These are phyloP conservation scores for Gonapodya prolifera DNA, from an alignment of 192 early-diverging fungal species.

Conservation along the genomic window DNA sequence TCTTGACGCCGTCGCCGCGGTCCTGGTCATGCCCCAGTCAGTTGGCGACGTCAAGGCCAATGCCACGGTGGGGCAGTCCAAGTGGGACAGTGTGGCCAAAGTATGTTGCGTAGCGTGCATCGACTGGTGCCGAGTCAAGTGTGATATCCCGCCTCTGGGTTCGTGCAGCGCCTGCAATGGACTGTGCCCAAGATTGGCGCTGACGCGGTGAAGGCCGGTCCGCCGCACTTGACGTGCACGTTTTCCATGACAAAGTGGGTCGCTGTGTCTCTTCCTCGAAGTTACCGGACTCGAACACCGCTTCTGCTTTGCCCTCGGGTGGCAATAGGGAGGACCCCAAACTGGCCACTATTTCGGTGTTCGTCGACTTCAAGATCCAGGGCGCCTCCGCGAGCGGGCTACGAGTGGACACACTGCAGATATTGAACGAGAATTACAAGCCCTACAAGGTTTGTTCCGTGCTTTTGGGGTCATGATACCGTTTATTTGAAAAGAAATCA, in stretches of 20 bases:
- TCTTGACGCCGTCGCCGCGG: conserved; percentile 43
- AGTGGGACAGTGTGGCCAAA: not conserved
- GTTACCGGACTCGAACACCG: not conserved
- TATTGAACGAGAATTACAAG: conserved; percentile 63
- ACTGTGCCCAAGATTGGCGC: not conserved
- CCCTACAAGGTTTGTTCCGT: conserved; percentile 50
- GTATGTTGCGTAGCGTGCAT: not conserved
- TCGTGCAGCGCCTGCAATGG: not conserved
- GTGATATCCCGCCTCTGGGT: no score
- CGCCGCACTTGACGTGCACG: not conserved
- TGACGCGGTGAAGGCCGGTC: not conserved
- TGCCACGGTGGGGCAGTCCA: not conserved
- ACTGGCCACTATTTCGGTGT: not conserved
- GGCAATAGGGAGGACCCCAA: not conserved
- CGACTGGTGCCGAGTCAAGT: no score
- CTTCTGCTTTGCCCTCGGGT: not conserved
- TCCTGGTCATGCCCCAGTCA: not conserved
- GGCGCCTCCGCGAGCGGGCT: conserved; percentile 26
- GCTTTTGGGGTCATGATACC: not conserved
- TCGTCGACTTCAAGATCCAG: not conserved
- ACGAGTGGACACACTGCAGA: conserved; percentile 51
- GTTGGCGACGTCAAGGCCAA: not conserved
- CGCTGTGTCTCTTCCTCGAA: not conserved
- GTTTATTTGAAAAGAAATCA: not conserved
- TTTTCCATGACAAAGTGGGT: not conserved